phyloP scores from a whole-genome alignment of 2,329 filamentous ascomycete species.

The Talaromyces sp. region DNA sequence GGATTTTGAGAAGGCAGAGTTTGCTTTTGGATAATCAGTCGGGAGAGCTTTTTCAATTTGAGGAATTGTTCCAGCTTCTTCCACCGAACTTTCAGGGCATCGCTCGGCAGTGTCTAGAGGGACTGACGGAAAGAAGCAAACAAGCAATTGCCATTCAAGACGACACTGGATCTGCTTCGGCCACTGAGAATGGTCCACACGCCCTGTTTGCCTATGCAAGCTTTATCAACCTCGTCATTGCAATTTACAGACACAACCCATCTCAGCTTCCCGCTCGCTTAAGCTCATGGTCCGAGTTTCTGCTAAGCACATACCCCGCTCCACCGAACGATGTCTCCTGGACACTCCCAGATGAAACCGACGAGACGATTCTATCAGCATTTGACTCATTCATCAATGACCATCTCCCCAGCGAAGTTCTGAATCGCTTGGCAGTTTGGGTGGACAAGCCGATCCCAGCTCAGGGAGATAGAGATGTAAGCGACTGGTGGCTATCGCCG shows the following conservation, averaged over 20 bases:
- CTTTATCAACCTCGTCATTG: constrained; percentile 35
- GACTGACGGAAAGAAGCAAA: not conserved
- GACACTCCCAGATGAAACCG: constrained; percentile 29
- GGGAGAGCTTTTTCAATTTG: constrained; percentile 36
- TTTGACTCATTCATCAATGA: constrained; percentile 27
- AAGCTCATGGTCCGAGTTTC: constrained; percentile 34
- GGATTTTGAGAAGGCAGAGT: constrained; percentile 32
- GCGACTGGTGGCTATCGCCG: constrained; percentile 36
- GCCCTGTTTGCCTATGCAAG: constrained; percentile 28
- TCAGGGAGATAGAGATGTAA: constrained; percentile 17
- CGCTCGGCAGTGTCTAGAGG: constrained; percentile 16
- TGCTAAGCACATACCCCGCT: constrained; percentile 33
- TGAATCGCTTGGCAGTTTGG: not conserved
- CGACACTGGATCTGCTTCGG: constrained; percentile 19
- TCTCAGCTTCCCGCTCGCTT: constrained; percentile 32
- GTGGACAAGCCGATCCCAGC: not conserved
- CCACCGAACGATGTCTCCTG: constrained; percentile 32
- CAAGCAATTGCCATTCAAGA: constrained; percentile 9
- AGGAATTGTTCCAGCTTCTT: constrained; percentile 31
- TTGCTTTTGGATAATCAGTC: constrained; percentile 27
- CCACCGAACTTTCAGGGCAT: constrained; percentile 27
- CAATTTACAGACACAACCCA: constrained; percentile 22
- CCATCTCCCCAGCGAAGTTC: constrained; percentile 18
- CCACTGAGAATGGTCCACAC: constrained; percentile 17
- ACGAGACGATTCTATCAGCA: constrained; percentile 23